Conservation (phyloP, 2,329 filamentous ascomycete genomes). For the Aspergillus vadensis region DNA sequence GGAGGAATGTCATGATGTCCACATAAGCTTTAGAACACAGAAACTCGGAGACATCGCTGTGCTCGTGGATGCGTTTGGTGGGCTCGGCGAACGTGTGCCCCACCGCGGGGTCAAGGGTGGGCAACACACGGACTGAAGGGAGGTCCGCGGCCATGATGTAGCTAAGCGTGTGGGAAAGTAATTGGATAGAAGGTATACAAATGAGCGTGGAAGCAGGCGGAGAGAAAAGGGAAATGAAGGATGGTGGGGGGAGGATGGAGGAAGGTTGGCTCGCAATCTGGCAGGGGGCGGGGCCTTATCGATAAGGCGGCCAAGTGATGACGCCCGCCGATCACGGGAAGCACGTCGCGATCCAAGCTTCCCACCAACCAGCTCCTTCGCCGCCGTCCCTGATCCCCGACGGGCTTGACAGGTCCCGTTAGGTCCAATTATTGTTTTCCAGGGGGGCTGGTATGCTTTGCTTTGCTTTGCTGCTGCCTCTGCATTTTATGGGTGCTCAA, state of each 20-base stretch:
- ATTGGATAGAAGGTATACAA: background rate
- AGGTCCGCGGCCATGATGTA: conserved; percentile 27
- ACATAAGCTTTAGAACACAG: conserved; percentile 78
- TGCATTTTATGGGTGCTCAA: background rate
- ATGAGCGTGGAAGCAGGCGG: background rate
- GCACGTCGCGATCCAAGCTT: background rate
- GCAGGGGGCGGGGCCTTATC: background rate
- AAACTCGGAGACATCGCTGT: conserved; percentile 78
- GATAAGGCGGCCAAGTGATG: conserved; percentile 4
- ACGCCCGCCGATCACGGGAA: conserved; percentile 11
- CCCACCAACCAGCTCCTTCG: background rate
- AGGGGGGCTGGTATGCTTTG: background rate
- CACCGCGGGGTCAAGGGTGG: conserved; percentile 49
- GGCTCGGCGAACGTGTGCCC: conserved; percentile 67
- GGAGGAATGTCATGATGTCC: conserved; percentile 81
- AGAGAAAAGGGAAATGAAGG: background rate
- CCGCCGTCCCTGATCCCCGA: background rate
- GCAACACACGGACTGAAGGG: conserved; percentile 40
- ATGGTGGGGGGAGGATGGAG: background rate
- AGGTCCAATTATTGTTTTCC: background rate
- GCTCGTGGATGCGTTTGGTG: conserved; percentile 80
- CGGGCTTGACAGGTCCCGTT: background rate
- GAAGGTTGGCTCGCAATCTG: background rate
- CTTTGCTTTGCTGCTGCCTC: background rate
- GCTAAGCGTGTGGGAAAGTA: background rate